A percentile compares a stretch with the other conserved stretches of the same genome.
Conservation (phyloP, 2,329 filamentous ascomycete species). For the Xylariaceae sp. region DNA sequence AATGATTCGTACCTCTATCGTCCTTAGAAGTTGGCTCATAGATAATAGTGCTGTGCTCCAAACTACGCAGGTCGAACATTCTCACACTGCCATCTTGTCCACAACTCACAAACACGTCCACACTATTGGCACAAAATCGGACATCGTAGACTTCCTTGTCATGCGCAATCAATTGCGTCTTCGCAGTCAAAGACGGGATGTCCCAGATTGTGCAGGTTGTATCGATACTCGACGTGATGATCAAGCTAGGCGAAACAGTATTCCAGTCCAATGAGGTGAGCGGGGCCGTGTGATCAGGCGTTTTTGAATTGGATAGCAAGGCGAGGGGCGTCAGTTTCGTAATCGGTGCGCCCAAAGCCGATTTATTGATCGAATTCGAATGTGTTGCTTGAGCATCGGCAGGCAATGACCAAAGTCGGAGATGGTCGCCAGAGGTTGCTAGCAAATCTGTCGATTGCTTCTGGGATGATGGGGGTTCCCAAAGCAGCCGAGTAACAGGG, state of each 20-base stretch:
- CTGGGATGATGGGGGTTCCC: conserved; percentile 91
- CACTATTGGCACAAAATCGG: conserved; percentile 93
- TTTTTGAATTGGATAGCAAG: conserved; percentile 94
- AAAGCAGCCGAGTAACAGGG: conserved; percentile 89
- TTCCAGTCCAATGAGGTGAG: conserved; percentile 98
- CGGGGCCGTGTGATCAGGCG: conserved; percentile 93
- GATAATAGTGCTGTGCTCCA: conserved; percentile 98
- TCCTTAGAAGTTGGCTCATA: conserved; percentile 94
- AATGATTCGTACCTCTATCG: conserved; percentile 53
- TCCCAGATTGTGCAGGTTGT: conserved; percentile 99
- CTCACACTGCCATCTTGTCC: conserved; percentile 95
- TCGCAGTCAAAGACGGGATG: conserved; percentile 93
- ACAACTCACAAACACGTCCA: conserved; percentile 98
- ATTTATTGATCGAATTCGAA: conserved; percentile 66
- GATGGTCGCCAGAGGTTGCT: conserved; percentile 90
- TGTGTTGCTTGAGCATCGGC: conserved; percentile 54
- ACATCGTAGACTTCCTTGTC: conserved; percentile 99
- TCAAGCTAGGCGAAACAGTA: conserved; percentile 90
- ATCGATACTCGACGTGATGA: conserved; percentile 98
- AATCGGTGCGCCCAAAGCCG: conserved; percentile 52
- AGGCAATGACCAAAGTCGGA: conserved; percentile 90
- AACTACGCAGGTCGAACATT: conserved; percentile 95
- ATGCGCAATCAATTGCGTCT: conserved; percentile 96
- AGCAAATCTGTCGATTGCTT: conserved; percentile 94
- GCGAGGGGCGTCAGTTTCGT: conserved; percentile 89